Evolutionary conservation across 306 rosid genomes (phyloP), one percentile per base, ranked within the genome.

Genomic region (Ormosia semicastrata): DNA sequence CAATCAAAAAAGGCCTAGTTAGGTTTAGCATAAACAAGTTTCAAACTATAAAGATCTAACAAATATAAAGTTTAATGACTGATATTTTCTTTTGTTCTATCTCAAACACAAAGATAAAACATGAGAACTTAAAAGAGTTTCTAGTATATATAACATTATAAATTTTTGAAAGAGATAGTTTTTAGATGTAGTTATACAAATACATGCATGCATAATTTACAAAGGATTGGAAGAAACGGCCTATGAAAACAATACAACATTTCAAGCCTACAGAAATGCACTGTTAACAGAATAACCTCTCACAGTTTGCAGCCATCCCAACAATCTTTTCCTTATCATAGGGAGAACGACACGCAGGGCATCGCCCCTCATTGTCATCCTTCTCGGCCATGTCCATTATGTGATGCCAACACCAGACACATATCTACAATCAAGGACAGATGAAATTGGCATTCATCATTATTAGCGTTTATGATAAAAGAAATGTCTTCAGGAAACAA

Each of bases 381-480:
- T 95, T 95, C 91, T 93, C 97, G 15, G 98, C 99, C 97, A 96
- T 92, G 70, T 84, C 97, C 92, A 96, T 90, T 71, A 96, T 89
- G 87, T 96, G 99, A 85, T 96, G 98, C 98, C 99, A 96, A 81
- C 99, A 96, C 99, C 99, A 96, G 76, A 96, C 99, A 91, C 99
- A 96, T 79, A 96, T 90, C 99, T 96, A 86, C 70, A 52, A 82
- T 66, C 41, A 80, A 78, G 65, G 47, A 78, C 33, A 34, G 30
- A 66, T 58, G 52, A 81, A 71, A 80, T 62, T 47, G 65, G 49
- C 66, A 73, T 66, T 33, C 52, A 30, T 73, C n/a, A 44, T 66
- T 66, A 56, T 57, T 57, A 79, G 50, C 58, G 12, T 66, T 50
- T 33, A 40, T 5, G 40, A 73, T 36, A 78, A 66, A 62, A 69